Evolutionary conservation across 169 alveolate genomes (phyloP), one percentile per base, ranked within the genome.

Genomic region (Theileria luwenshuni): DNA sequence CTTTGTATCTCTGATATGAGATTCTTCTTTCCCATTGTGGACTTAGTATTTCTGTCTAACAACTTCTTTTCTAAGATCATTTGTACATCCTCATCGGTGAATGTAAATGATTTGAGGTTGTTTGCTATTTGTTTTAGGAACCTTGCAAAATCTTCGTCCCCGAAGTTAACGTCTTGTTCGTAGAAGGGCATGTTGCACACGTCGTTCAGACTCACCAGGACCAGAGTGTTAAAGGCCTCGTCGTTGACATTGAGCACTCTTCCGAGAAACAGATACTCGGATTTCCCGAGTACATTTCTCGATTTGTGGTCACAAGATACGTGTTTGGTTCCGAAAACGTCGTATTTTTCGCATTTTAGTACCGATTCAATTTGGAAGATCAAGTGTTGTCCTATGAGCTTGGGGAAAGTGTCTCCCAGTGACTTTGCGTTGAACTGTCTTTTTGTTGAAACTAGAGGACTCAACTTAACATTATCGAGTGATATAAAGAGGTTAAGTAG

Each of bases 11-110:
- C 85, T n/a, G 70, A 54, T 3, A 81, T 81, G 30, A 81, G 58
- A 13, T 43, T 33, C 65, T 68, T 59, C 19, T 74, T 69, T 3
- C 85, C 85, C 32, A 45, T 56, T 7, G 56, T 42, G 0, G 51
- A 32, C 19, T 8, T 5, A 10, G 63, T 32, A 0, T 51, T 52
- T 13, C 33, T 23, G 17, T 72, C 73, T 41, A 61, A 63, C 54
- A 79, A 62, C 43, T 74, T 81, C 30, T 61, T 28, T 35, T 81
- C 85, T 15, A 81, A 59, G 25, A 81, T 81, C 25, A 60, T 38
- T 35, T 76, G 84, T 15, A 81, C 85, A 35, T 81, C 89, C 32
- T 81, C 89, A 41, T 81, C 89, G 19, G 89, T 81, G 69, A 81
- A 81, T 3, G 89, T 73, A 45, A 81, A 81, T 47, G 51, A 54